Evolutionary conservation across 225 moss, liverwort and hornwort genomes (phyloP), one percentile per base, ranked within the genome.

Genomic region (Pseudoscleropodium purum): DNA sequence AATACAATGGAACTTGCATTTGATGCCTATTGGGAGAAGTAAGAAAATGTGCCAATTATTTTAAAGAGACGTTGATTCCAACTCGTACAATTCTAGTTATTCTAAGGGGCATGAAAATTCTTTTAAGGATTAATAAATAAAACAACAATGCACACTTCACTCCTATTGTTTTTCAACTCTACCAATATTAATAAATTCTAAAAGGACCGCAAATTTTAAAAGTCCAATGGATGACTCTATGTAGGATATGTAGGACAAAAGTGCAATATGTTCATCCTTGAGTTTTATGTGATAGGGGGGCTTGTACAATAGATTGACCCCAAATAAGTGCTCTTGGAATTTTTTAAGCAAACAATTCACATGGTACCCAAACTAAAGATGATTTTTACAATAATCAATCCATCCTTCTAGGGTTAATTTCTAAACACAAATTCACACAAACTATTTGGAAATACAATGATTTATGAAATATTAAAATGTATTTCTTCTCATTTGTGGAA

Each of bases 381-480:
- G 13, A 69, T 69, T 23, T n/a, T 12, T 4, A n/a, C 1, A 1
- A 0, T 23, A 13, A n/a, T 6, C 0, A 68, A 0, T 4, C 23
- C 21, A 24, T n/a, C 6, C 2, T 41, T 72, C 0, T 2, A 7
- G 15, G 15, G 1, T 26, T 15, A 5, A 26, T 41, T 25, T 16
- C 27, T 15, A 29, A 43, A 73, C 0, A 2, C 9, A 74, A 43
- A 43, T 43, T 15, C 15, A 73, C 5, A 26, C 2, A 25, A 7
- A 41, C 9, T 41, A 43, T 72, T 41, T 2, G 2, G 9, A 73
- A 74, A 45, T 29, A 24, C 9, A 43, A 3, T 29, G 17, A 17
- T 74, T 74, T 5, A 17, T 45, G 3, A 45, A 43, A 29, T 2
- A 27, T 41, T 41, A 41, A 15, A 43, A 45, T 7, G 9, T 4